Evolutionary conservation across 2,329 filamentous ascomycete genomes (phyloP).

Genomic region (Ophiostoma tasmaniense): DNA sequence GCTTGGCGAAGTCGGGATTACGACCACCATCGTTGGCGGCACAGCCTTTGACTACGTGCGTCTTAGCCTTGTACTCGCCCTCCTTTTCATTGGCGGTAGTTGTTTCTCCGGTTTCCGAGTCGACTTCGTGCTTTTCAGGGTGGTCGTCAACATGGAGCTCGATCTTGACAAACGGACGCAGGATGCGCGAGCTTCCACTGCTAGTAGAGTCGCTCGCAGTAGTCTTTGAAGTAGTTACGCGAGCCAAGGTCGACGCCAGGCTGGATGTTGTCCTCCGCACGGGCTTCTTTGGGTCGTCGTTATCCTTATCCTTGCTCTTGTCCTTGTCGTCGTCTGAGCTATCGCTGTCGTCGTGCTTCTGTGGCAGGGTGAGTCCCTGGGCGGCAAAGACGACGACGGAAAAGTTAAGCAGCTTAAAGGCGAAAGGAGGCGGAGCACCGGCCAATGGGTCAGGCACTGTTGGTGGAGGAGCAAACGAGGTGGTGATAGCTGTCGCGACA

Average conservation of each 20-base stretch:
- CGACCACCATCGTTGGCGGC: constrained; percentile 41
- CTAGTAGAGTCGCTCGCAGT: not conserved
- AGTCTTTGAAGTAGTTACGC: not conserved
- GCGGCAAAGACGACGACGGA: constrained; percentile 67
- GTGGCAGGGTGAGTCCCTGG: constrained; percentile 62
- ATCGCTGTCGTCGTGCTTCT: constrained; percentile 17
- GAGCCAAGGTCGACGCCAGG: not conserved
- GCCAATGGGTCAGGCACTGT: not conserved
- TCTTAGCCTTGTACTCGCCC: constrained; percentile 46
- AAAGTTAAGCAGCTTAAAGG: constrained; percentile 56
- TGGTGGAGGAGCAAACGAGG: constrained; percentile 15
- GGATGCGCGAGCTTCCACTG: constrained; percentile 30
- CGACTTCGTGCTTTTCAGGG: not conserved
- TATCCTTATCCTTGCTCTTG: not conserved
- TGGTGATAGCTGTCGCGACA: constrained; percentile 8
- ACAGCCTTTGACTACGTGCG: constrained; percentile 26
- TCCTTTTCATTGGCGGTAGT: constrained; percentile 45
- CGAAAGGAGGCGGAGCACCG: constrained; percentile 28
- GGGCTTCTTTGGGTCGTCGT: not conserved
- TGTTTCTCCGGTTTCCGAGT: constrained; percentile 31
- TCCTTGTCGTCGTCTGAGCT: not conserved
- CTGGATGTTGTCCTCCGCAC: not conserved
- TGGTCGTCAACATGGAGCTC: constrained; percentile 70
- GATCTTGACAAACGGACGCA: constrained; percentile 74
- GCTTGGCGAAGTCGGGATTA: constrained; percentile 54